Percentiles rank a stretch among this genome's conserved stretches.
These are phyloP conservation scores for Trichoderma erinaceum DNA, from an alignment of 495 filamentous ascomycete species.

Conservation along the genomic window DNA sequence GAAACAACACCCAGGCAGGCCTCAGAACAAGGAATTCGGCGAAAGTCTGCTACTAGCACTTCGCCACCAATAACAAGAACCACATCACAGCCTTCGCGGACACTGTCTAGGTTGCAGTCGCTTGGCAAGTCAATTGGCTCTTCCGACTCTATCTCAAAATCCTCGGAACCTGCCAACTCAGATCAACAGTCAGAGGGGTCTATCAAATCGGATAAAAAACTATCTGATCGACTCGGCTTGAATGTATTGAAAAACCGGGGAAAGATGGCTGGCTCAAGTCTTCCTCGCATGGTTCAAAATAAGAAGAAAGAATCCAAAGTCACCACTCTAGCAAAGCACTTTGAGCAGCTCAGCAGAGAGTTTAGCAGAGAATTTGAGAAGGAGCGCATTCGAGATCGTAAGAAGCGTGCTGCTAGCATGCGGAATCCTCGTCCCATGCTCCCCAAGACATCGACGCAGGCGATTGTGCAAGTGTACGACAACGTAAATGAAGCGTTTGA, in stretches of 20 bases:
- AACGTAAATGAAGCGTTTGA: slow-evolving; percentile 90
- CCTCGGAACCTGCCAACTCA: slow-evolving; percentile 26
- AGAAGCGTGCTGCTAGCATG: slow-evolving; percentile 73
- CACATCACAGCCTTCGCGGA: slow-evolving; percentile 58
- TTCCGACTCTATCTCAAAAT: slow-evolving; percentile 30
- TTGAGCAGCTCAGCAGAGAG: slow-evolving; percentile 91
- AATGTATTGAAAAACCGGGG: slow-evolving; percentile 54
- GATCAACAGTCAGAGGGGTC: slow-evolving; percentile 25
- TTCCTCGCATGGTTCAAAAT: slow-evolving; percentile 71
- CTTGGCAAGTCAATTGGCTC: slow-evolving; percentile 28
- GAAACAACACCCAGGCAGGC: slow-evolving; percentile 17
- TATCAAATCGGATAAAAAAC: slow-evolving; percentile 60
- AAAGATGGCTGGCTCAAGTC: slow-evolving; percentile 64
- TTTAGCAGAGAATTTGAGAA: slow-evolving; percentile 61
- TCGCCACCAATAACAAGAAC: slow-evolving; percentile 65
- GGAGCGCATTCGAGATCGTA: slow-evolving; percentile 79
- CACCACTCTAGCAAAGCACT: slow-evolving; percentile 83
- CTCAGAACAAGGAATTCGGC: slow-evolving; percentile 37
- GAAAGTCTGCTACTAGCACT: slow-evolving; percentile 37
- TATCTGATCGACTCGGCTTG: slow-evolving; percentile 59
- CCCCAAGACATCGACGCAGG: slow-evolving; percentile 85
- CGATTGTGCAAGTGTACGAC: slow-evolving; percentile 91
- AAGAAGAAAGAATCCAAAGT: slow-evolving; percentile 67
- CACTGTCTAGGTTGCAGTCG: slow-evolving; percentile 30
- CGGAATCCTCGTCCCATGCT: slow-evolving; percentile 71